phyloP scores from a whole-genome alignment of 106 monocot species.

The Dactylorhiza incarnata region DNA sequence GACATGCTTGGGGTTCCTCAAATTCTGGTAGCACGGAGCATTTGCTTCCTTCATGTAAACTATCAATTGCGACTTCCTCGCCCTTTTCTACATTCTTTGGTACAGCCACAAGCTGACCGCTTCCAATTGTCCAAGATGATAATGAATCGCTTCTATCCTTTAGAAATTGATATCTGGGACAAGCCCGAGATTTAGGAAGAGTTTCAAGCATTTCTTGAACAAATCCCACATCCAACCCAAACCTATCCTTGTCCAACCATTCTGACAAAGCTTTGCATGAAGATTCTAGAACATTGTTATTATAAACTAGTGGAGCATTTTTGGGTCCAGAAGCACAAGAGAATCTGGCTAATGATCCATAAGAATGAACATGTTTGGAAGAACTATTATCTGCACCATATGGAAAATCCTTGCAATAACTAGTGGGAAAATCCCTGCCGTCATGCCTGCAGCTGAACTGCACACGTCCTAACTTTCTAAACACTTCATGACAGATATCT shows the following conservation, averaged over 20 bases:
- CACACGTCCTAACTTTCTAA: conserved; percentile 50
- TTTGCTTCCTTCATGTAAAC: conserved; percentile 18
- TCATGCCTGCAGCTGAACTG: conserved; percentile 58
- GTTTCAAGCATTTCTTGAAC: conserved; percentile 82
- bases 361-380: conserved; percentile 8
- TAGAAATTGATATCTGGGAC: conserved; percentile 53
- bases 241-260: conserved; percentile 87
- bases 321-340: conserved; percentile 36
- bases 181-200: conserved; percentile 55
- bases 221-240: conserved; percentile 87
- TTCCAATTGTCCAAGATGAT: conserved; percentile 55
- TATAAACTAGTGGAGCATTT: conserved; percentile 21
- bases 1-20: conserved; percentile 10
- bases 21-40: conserved; percentile 9
- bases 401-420: not conserved
- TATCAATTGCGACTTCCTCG: conserved; percentile 26
- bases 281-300: conserved; percentile 45
- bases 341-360: conserved; percentile 51
- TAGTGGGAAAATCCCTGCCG: conserved; percentile 5
- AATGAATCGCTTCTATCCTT: conserved; percentile 39
- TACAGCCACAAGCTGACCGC: conserved; percentile 48
- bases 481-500: conserved; percentile 50
- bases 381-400: conserved; percentile 1
- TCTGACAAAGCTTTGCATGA: conserved; percentile 37
- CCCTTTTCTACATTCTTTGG: conserved; percentile 21